Conservation (phyloP, 2,329 filamentous ascomycete species). For the Colletotrichum aenigma region DNA sequence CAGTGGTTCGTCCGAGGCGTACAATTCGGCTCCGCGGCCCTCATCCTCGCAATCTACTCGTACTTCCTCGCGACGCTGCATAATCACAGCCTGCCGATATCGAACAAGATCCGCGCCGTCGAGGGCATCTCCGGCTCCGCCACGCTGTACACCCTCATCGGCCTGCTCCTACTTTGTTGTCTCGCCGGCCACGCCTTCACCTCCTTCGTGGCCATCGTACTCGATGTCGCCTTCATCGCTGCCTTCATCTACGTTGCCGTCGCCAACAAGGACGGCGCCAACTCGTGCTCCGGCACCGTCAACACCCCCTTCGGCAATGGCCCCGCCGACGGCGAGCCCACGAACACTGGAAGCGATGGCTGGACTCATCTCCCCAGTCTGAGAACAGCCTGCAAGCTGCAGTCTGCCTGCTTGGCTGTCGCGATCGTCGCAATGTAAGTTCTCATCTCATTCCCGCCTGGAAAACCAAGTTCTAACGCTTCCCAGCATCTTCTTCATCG, state of each 20-base stretch:
- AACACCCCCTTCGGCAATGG: slow-evolving; percentile 74
- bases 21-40: slow-evolving; percentile 72
- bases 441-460: not conserved
- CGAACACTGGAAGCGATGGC: slow-evolving; percentile 51
- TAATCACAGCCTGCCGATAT: slow-evolving; percentile 67
- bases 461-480: not conserved
- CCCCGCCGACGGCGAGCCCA: slow-evolving; percentile 50
- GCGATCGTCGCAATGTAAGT: slow-evolving; percentile 77
- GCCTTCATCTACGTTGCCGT: slow-evolving; percentile 83
- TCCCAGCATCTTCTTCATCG: slow-evolving; percentile 72
- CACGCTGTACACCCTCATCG: slow-evolving; percentile 75
- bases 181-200: slow-evolving; percentile 77
- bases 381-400: slow-evolving; percentile 69
- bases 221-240: slow-evolving; percentile 79
- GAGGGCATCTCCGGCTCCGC: slow-evolving; percentile 79
- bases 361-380: slow-evolving; percentile 54
- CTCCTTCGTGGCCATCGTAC: slow-evolving; percentile 72
- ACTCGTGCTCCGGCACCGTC: slow-evolving; percentile 64
- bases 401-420: slow-evolving; percentile 79
- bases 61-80: slow-evolving; percentile 82
- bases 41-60: slow-evolving; percentile 80
- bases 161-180: slow-evolving; percentile 78
- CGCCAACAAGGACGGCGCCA: slow-evolving; percentile 71
- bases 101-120: slow-evolving; percentile 72
- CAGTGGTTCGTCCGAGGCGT: slow-evolving; percentile 77